Conservation (phyloP, 192 early-diverging fungal species). For the Coemansia sp. region DNA sequence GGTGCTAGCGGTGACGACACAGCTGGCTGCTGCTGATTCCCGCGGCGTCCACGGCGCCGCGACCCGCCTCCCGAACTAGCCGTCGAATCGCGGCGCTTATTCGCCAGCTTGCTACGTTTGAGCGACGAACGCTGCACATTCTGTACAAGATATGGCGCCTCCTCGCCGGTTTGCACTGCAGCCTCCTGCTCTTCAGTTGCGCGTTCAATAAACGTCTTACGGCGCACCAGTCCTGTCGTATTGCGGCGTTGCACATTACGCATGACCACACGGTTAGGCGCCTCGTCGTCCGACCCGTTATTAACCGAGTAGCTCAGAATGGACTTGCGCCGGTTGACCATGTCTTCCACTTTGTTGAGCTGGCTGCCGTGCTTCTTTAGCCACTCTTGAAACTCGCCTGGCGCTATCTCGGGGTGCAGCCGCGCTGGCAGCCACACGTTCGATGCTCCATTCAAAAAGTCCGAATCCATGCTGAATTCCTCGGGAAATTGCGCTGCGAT, state of each 20-base stretch:
- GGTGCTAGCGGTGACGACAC: slow-evolving; percentile 43
- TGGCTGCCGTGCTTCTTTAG: slow-evolving; percentile 50
- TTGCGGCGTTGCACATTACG: slow-evolving; percentile 31
- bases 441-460: slow-evolving; percentile 42
- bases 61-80: slow-evolving; percentile 22
- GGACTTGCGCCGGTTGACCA: slow-evolving; percentile 48
- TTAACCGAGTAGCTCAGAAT: slow-evolving; percentile 53
- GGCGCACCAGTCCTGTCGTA: slow-evolving; percentile 39
- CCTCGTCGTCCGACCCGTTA: slow-evolving; percentile 17
- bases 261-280: neutral
- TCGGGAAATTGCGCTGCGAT: slow-evolving; percentile 57
- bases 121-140: slow-evolving; percentile 45
- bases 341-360: slow-evolving; percentile 43
- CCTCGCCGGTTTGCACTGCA: neutral
- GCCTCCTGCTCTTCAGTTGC: slow-evolving; percentile 27
- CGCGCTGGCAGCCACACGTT: slow-evolving; percentile 61
- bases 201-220: slow-evolving; percentile 48
- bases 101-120: slow-evolving; percentile 55
- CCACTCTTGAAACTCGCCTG: slow-evolving; percentile 57
- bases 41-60: slow-evolving; percentile 9
- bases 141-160: slow-evolving; percentile 51
- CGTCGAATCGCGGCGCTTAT: slow-evolving; percentile 52
- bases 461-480: slow-evolving; percentile 52
- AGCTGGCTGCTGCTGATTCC: slow-evolving; percentile 5
- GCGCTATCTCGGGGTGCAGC: slow-evolving; percentile 59